Evolutionary conservation across 108 stramenopile genomes (phyloP).

Genomic region (Epithemia pelagica): DNA sequence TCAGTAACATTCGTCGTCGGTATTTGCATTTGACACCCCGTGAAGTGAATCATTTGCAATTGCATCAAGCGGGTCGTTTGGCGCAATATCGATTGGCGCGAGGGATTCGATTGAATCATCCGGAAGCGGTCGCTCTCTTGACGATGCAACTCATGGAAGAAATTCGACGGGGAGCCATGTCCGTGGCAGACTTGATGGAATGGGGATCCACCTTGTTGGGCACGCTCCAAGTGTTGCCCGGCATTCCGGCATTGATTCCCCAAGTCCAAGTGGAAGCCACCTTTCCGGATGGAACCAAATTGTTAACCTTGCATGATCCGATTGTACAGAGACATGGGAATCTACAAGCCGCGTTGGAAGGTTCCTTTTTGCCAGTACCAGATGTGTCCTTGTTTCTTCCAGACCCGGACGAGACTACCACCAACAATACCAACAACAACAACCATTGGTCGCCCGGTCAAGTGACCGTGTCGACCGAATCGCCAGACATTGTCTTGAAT

Average conservation of each 20-base stretch:
- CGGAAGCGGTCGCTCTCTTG: constrained; percentile 85
- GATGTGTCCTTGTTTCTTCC: constrained; percentile 50
- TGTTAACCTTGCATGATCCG: constrained; percentile 91
- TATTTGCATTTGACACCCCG: constrained; percentile 60
- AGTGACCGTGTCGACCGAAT: constrained; percentile 30
- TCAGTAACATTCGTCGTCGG: constrained; percentile 3
- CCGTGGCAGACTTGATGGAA: constrained; percentile 86
- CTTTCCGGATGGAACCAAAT: constrained; percentile 97
- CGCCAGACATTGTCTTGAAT: constrained; percentile 50
- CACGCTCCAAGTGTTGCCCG: constrained; percentile 75
- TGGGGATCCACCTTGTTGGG: constrained; percentile 81
- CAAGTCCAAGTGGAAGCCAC: constrained; percentile 98
- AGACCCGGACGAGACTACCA: constrained; percentile 19
- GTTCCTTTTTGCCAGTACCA: constrained; percentile 87
- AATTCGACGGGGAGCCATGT: constrained; percentile 79
- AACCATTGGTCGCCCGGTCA: constrained; percentile 15
- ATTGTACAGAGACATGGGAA: constrained; percentile 75
- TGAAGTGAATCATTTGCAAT: constrained; percentile 81
- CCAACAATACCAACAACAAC: constrained; percentile 2
- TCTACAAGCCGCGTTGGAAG: constrained; percentile 79
- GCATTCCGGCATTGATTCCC: constrained; percentile 69
- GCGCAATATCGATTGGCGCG: constrained; percentile 93
- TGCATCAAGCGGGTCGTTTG: constrained; percentile 81
- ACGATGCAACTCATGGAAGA: constrained; percentile 92
- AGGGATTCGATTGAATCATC: constrained; percentile 81